A percentile compares a stretch with the other conserved stretches of the same genome.
Evolutionary conservation across 2,329 filamentous ascomycete species (phyloP).

Genomic region (Xenoacremonium recifei): DNA sequence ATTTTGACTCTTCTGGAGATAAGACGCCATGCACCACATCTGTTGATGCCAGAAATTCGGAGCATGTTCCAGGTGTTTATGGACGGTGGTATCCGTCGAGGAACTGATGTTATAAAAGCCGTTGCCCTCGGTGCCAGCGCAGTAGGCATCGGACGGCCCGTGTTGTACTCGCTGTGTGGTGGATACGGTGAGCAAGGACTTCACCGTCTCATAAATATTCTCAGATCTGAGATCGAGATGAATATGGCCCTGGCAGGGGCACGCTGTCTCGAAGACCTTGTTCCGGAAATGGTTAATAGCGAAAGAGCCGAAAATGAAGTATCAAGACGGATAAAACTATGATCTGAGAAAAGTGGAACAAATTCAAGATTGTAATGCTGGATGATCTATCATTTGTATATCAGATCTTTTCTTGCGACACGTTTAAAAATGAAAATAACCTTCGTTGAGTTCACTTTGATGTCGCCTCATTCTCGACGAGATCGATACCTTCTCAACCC

Average conservation of each 20-base stretch:
- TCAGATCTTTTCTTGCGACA: no score
- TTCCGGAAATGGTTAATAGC: neutral
- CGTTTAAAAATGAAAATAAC: no score
- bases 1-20: conserved; percentile 35
- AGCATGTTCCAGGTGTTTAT: conserved; percentile 30
- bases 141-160: conserved; percentile 44
- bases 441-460: no score
- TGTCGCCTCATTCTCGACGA: no score
- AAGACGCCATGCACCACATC: conserved; percentile 28
- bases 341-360: no score
- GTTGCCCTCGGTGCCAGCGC: conserved; percentile 38
- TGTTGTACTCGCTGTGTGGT: conserved; percentile 39
- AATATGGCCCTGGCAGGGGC: neutral
- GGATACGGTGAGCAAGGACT: neutral
- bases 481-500: no score
- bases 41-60: conserved; percentile 26
- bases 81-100: conserved; percentile 39
- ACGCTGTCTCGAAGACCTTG: neutral
- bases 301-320: no score
- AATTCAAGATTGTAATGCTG: no score
- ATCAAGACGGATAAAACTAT: no score
- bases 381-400: no score
- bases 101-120: conserved; percentile 36
- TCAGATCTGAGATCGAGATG: neutral
- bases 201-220: neutral